phyloP scores from a whole-genome alignment of 129 eudicot genomes.

The Scalesia atractyloides region DNA sequence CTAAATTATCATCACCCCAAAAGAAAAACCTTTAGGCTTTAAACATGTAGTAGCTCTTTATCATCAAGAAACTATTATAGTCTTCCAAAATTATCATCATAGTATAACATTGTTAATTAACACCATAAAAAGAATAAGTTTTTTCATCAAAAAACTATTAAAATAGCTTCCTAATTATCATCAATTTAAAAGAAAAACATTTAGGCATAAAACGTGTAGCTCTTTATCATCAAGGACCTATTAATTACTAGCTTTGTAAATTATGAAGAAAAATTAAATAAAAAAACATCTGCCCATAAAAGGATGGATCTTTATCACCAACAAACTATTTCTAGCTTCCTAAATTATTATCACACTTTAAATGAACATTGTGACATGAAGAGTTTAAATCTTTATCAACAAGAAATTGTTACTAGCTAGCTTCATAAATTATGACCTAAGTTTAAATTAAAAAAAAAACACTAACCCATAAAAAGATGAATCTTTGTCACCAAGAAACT shows the following conservation, averaged over 20 bases:
- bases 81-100: neutral
- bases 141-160: slow-evolving; percentile 11
- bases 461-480: neutral
- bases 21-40: neutral
- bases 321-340: neutral
- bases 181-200: neutral
- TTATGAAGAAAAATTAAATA: too few relatives aligned
- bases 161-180: neutral
- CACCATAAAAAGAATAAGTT: too few relatives aligned
- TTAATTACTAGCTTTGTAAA: neutral
- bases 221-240: slow-evolving; percentile 11
- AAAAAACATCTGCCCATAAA: too few relatives aligned
- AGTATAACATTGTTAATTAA: too few relatives aligned
- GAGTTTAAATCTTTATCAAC: neutral
- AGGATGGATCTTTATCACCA: neutral
- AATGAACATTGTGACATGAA: neutral
- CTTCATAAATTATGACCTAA: neutral
- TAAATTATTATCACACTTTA: neutral
- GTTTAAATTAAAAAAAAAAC: neutral
- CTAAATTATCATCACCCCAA: neutral
- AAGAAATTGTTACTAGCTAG: neutral
- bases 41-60: neutral
- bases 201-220: neutral
- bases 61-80: slow-evolving; percentile 3
- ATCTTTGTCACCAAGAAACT: neutral